Evolutionary conservation across 2,329 filamentous ascomycete species (phyloP).

Genomic region (Hansfordia pulvinata): DNA sequence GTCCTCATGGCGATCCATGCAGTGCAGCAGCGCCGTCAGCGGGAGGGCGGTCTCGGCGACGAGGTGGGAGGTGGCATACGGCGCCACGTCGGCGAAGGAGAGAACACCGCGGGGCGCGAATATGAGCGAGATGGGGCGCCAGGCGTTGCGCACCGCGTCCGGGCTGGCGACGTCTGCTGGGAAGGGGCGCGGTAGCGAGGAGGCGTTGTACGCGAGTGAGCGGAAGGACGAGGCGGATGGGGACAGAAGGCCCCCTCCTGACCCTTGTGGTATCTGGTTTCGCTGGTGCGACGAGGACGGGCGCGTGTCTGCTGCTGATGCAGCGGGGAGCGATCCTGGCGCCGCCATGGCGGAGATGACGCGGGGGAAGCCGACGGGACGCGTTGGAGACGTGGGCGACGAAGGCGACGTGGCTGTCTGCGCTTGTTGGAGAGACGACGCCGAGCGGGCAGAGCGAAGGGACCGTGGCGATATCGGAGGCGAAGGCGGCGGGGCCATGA

Average conservation of each 20-base stretch:
- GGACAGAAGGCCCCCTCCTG: too few relatives aligned
- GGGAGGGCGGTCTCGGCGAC: slow-evolving; percentile 42
- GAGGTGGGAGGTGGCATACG: slow-evolving; percentile 44
- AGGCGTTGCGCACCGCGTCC: too few relatives aligned
- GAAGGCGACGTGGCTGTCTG: not conserved
- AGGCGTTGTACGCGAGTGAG: too few relatives aligned
- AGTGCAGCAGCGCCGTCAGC: slow-evolving; percentile 50
- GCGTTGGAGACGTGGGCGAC: slow-evolving; percentile 2
- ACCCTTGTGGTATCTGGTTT: too few relatives aligned
- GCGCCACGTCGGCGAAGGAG: slow-evolving; percentile 33
- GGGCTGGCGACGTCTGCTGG: slow-evolving; percentile 17
- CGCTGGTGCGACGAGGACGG: too few relatives aligned
- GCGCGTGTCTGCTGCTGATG: too few relatives aligned
- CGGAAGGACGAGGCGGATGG: slow-evolving; percentile 8
- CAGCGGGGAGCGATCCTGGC: too few relatives aligned
- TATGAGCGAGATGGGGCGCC: slow-evolving; percentile 45
- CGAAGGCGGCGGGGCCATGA: slow-evolving; percentile 18
- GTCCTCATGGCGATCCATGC: too few relatives aligned
- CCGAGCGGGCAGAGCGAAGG: slow-evolving; percentile 20
- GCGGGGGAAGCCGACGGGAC: too few relatives aligned
- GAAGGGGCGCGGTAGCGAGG: slow-evolving; percentile 5
- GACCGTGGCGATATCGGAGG: slow-evolving; percentile 22
- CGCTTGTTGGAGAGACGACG: slow-evolving; percentile 16
- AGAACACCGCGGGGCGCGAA: slow-evolving; percentile 56
- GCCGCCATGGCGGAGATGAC: too few relatives aligned